Conservation (phyloP, 495 filamentous ascomycete genomes). For the Neurospora cerealis region DNA sequence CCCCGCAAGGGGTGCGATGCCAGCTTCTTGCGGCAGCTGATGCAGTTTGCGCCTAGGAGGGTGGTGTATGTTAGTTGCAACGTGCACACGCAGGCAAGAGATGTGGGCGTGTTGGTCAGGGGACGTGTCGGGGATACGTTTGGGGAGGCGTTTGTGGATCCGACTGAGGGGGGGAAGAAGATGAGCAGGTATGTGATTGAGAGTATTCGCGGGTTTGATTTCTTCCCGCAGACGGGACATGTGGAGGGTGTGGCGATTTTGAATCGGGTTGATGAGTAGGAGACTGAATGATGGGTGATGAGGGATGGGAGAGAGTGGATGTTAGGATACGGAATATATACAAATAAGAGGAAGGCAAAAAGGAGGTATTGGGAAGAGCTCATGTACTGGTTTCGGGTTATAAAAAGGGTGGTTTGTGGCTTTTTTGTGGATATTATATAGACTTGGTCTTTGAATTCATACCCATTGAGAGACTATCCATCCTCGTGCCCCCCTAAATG, state of each 20-base stretch:
- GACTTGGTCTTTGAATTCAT: not conserved
- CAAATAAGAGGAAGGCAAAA: not conserved
- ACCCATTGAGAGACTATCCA: not conserved
- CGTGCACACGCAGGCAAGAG: conserved; percentile 92
- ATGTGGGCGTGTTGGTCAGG: conserved; percentile 74
- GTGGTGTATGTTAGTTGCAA: conserved; percentile 95
- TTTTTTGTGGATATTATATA: not conserved
- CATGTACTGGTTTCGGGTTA: not conserved
- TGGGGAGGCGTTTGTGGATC: conserved; percentile 4
- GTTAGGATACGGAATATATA: no score
- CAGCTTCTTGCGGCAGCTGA: conserved; percentile 68
- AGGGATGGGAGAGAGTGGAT: no score
- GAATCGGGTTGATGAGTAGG: conserved; percentile 34
- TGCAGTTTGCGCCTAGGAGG: conserved; percentile 61
- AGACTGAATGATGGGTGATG: not conserved
- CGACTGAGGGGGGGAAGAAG: conserved; percentile 26
- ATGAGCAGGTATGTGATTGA: conserved; percentile 72
- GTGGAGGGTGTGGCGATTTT: conserved; percentile 90
- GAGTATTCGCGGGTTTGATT: conserved; percentile 87
- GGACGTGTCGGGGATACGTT: conserved; percentile 31
- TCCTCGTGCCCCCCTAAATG: not conserved
- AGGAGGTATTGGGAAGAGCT: not conserved
- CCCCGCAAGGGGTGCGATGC: conserved; percentile 91
- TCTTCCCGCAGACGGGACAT: conserved; percentile 96
- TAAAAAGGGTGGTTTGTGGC: not conserved